phyloP scores from a whole-genome alignment of 768 basidiomycete species.

The Guyanaporus albipodus region DNA sequence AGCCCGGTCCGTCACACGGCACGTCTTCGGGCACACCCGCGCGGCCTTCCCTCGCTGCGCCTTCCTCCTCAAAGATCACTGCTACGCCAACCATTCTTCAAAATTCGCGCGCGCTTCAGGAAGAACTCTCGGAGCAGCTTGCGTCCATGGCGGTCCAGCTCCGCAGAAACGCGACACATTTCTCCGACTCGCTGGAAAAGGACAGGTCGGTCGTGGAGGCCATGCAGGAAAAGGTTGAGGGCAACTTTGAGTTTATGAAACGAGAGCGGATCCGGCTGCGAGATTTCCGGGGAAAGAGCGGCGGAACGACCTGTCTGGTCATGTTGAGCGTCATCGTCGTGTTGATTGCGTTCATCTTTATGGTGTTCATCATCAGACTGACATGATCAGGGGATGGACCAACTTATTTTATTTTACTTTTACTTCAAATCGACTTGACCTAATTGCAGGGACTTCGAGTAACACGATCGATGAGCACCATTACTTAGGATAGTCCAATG shows the following conservation, averaged over 20 bases:
- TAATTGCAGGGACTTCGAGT: neutral
- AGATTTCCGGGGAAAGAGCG: slow-evolving; percentile 59
- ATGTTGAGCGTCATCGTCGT: slow-evolving; percentile 64
- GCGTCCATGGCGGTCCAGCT: slow-evolving; percentile 86
- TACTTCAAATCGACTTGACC: neutral
- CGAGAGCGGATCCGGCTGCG: slow-evolving; percentile 58
- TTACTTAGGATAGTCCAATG: too few species aligned
- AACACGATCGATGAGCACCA: too few species aligned
- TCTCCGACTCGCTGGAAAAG: slow-evolving; percentile 64
- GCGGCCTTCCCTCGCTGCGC: slow-evolving; percentile 27
- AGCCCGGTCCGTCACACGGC: slow-evolving; percentile 3
- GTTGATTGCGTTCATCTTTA: slow-evolving; percentile 60
- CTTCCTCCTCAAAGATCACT: slow-evolving; percentile 33
- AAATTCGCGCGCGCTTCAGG: slow-evolving; percentile 62
- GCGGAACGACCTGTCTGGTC: slow-evolving; percentile 70
- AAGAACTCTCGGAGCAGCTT: slow-evolving; percentile 70
- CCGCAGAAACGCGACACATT: slow-evolving; percentile 77
- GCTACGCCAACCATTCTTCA: slow-evolving; percentile 42
- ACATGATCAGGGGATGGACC: slow-evolving; percentile 31
- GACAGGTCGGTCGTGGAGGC: slow-evolving; percentile 70
- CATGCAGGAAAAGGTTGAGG: slow-evolving; percentile 69
- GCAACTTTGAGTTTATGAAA: slow-evolving; percentile 65
- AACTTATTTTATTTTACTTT: slow-evolving; percentile 1
- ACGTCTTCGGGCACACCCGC: slow-evolving; percentile 10
- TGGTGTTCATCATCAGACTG: slow-evolving; percentile 70